These are phyloP conservation scores for Carex pumila DNA, from an alignment of 176 grass and related monocot genomes.

Conservation along the genomic window DNA sequence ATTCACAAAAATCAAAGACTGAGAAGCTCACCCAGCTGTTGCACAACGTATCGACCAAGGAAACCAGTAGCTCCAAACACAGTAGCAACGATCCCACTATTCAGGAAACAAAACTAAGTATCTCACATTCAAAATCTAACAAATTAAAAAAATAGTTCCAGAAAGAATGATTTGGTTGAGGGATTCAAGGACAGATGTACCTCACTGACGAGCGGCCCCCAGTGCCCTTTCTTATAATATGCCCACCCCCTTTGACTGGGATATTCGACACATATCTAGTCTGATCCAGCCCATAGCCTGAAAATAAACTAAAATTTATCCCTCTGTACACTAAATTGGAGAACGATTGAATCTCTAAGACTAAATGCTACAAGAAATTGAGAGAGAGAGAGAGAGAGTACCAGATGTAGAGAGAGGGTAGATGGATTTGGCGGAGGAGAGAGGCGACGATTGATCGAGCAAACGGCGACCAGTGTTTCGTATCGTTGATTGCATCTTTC, in stretches of 20 bases:
- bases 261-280: constrained; percentile 37
- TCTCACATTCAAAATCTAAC: neutral
- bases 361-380: neutral
- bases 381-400: neutral
- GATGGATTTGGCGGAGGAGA: constrained; percentile 22
- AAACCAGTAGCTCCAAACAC: constrained; percentile 99
- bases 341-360: neutral
- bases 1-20: neutral
- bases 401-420: constrained; percentile 20
- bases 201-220: constrained; percentile 87
- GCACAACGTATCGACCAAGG: constrained; percentile 89
- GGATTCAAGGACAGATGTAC: constrained; percentile 19
- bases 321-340: neutral
- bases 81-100: constrained; percentile 88
- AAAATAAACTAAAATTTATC: neutral
- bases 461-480: constrained; percentile 24
- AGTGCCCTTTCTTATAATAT: constrained; percentile 85
- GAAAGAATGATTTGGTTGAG: neutral
- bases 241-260: constrained; percentile 58
- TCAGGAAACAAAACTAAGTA: neutral
- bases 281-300: constrained; percentile 45
- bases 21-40: constrained; percentile 71
- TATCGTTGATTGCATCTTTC: constrained; percentile 26
- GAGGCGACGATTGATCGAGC: constrained; percentile 21
- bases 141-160: neutral